Base-by-base conservation (phyloP, 306 rosid genomes). In the Vigna mungo region DNA sequence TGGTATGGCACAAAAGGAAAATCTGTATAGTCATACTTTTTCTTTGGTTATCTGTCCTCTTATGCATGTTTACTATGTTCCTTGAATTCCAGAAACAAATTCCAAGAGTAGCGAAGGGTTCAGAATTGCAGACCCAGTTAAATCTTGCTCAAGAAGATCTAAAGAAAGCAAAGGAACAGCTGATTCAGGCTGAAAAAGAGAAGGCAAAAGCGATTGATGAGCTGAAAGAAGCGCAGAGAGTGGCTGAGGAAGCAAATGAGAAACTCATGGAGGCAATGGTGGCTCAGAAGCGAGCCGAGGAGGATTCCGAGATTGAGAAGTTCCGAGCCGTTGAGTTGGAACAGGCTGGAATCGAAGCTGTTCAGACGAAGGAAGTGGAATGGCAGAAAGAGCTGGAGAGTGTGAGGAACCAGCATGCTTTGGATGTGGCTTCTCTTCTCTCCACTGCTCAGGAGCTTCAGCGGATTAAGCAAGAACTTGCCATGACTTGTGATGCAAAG, bases 261-360 rank as follows among this genome's bases (percentile, higher is more conserved):
- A 92, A 90, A 78, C 97, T 92, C 81, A 82, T 76, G 80, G 97
- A 95, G 71, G 97, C 98, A 67, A 62, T 86, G 86, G 89, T 89
- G 85, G 97, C 97, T 34, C 97, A 88, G 41, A 92, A 88, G 85
- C 92, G 90, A 37, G 98, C 97, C 0, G 96, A 95, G 81, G 97
- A 92, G 71, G 52, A 85, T 81, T 92, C 97, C 5, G 98, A 95
- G 89, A 92, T 95, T n/a, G 97, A 92, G 74, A 95, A 89, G 89
- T 95, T 95, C 58, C 91, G 98, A 62, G 97, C 97, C 20, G 87
- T 95, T 25, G 98, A 95, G 83, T 81, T 90, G 92, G 97, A 95
- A 82, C 97, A 95, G 85, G 93, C 96, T 21, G 96, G 97, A 83
- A 88, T 95, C 67, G 98, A 92, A 75, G 91, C 94, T 36, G 82